Conservation (phyloP, 202 grass and related monocot genomes). For the Schoenoplectus tabernaemontani region DNA sequence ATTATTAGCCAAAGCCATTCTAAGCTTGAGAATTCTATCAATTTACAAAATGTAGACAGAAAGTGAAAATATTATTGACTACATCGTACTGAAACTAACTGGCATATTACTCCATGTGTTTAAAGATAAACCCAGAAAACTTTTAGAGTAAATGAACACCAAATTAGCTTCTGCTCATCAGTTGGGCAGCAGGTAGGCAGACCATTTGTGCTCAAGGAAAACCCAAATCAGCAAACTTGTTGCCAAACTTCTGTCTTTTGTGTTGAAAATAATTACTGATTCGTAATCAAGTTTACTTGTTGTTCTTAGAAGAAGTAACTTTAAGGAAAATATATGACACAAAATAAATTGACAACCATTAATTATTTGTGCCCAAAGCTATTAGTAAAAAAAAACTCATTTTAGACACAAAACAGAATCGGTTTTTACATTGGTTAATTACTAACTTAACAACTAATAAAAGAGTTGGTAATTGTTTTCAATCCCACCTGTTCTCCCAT, state of each 20-base stretch:
- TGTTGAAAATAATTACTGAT: neutral
- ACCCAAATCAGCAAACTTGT: neutral
- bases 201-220: neutral
- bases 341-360: neutral
- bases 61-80: neutral
- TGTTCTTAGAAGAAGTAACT: neutral
- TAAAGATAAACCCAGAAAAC: neutral
- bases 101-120: neutral
- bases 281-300: neutral
- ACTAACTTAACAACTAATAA: neutral
- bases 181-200: neutral
- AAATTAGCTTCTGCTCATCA: neutral
- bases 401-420: neutral
- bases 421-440: neutral
- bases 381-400: neutral
- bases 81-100: neutral
- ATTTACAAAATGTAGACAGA: neutral
- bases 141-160: neutral
- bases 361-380: neutral
- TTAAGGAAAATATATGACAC: neutral
- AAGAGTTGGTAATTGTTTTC: neutral
- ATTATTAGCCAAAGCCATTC: conserved; percentile 78
- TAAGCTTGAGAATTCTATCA: conserved; percentile 48
- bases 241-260: neutral
- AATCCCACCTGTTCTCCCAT: conserved; percentile 61